Conservation (phyloP, 73 alveolate genomes). For the Paramecium sonneborni region DNA sequence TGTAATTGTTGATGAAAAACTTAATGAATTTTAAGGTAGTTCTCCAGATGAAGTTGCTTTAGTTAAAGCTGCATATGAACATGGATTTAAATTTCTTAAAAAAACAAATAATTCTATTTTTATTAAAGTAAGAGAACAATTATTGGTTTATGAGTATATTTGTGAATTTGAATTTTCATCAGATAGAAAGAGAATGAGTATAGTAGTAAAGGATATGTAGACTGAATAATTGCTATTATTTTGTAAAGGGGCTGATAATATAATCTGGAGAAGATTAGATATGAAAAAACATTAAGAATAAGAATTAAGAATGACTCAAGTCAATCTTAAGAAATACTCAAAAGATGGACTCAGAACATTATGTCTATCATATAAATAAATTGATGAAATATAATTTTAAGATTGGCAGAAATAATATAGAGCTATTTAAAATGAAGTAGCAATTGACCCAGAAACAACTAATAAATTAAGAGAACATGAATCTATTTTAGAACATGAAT, state of each 20-base stretch:
- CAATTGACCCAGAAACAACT: slow-evolving; percentile 49
- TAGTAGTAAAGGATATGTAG: slow-evolving; percentile 79
- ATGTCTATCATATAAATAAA: slow-evolving; percentile 79
- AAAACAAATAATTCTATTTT: slow-evolving; percentile 65
- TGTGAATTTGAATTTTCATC: slow-evolving; percentile 87
- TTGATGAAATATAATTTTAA: slow-evolving; percentile 74
- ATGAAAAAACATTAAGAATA: not conserved
- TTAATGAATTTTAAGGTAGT: slow-evolving; percentile 81
- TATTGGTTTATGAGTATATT: slow-evolving; percentile 73
- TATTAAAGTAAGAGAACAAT: slow-evolving; percentile 69
- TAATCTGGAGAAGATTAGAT: slow-evolving; percentile 65
- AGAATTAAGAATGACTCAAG: not conserved
- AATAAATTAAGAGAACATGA: slow-evolving; percentile 67
- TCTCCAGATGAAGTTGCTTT: slow-evolving; percentile 96
- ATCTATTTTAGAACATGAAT: slow-evolving; percentile 78
- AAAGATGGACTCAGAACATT: slow-evolving; percentile 92
- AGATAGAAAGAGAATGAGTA: slow-evolving; percentile 90
- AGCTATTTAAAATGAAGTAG: slow-evolving; percentile 54
- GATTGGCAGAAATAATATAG: slow-evolving; percentile 76
- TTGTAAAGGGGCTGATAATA: slow-evolving; percentile 92
- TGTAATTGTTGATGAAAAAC: slow-evolving; percentile 77
- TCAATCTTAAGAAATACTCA: slow-evolving; percentile 70
- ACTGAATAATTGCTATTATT: slow-evolving; percentile 70
- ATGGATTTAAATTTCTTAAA: slow-evolving; percentile 77
- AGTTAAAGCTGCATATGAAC: slow-evolving; percentile 84